Evolutionary conservation across 1,284 basidiomycete species (phyloP).

Genomic region (Pterula multifida): DNA sequence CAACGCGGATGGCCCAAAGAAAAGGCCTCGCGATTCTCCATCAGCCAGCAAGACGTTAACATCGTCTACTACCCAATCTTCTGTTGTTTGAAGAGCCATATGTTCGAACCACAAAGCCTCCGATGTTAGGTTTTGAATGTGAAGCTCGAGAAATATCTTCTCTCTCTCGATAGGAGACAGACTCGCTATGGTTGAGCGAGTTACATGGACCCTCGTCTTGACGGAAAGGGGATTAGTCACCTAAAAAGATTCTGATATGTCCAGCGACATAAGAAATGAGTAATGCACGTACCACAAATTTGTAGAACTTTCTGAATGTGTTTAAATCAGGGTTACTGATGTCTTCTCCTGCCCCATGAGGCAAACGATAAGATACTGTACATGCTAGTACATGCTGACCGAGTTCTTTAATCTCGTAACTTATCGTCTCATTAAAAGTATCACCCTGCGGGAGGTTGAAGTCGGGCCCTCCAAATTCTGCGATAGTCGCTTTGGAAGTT

Average conservation of each 20-base stretch:
- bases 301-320: slow-evolving; percentile 80
- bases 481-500: slow-evolving; percentile 46
- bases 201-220: slow-evolving; percentile 77
- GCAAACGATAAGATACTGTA: slow-evolving; percentile 50
- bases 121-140: slow-evolving; percentile 75
- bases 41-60: slow-evolving; percentile 27
- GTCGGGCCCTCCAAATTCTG: slow-evolving; percentile 47
- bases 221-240: slow-evolving; percentile 82
- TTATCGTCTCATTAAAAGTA: slow-evolving; percentile 52
- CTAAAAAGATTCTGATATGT: slow-evolving; percentile 24
- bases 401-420: slow-evolving; percentile 75
- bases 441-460: slow-evolving; percentile 36
- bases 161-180: slow-evolving; percentile 52
- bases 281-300: slow-evolving; percentile 35
- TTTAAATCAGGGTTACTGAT: slow-evolving; percentile 46
- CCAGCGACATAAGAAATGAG: slow-evolving; percentile 4
- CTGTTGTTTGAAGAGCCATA: slow-evolving; percentile 61
- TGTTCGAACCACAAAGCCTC: slow-evolving; percentile 68
- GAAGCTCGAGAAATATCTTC: slow-evolving; percentile 78
- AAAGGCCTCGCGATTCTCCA: slow-evolving; percentile 27
- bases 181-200: slow-evolving; percentile 59
- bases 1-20: slow-evolving; percentile 49
- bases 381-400: slow-evolving; percentile 76
- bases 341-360: slow-evolving; percentile 32
- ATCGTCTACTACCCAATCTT: slow-evolving; percentile 55